phyloP scores from a whole-genome alignment of 306 rosid species.

The Pyrus communis region DNA sequence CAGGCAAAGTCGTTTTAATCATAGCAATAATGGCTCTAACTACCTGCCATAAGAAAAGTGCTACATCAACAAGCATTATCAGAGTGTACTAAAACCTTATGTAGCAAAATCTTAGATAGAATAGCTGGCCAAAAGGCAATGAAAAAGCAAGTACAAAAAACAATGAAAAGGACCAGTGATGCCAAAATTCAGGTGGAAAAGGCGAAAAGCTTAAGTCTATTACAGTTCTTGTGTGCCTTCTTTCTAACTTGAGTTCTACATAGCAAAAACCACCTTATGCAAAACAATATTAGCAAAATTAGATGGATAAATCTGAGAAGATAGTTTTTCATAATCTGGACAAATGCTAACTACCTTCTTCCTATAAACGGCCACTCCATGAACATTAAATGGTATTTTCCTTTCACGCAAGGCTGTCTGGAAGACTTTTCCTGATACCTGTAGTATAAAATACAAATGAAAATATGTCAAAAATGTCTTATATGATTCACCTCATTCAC shows the following conservation, averaged over 20 bases:
- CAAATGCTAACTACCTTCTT: constrained; percentile 57
- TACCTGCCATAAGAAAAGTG: constrained; percentile 43
- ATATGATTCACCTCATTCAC: neutral
- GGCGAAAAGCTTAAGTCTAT: neutral
- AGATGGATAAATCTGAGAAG: neutral
- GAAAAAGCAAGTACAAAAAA: neutral
- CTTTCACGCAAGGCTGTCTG: constrained; percentile 86
- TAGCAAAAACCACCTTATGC: neutral
- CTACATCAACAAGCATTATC: constrained; percentile 5
- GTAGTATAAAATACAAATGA: neutral
- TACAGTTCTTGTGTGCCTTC: neutral
- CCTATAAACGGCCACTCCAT: constrained; percentile 85
- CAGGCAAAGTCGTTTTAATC: constrained; percentile 67
- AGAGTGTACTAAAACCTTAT: too few species aligned
- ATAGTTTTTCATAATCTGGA: neutral
- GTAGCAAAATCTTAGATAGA: neutral
- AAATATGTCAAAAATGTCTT: neutral
- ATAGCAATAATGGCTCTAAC: constrained; percentile 75
- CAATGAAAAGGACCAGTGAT: neutral
- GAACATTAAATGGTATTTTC: constrained; percentile 85
- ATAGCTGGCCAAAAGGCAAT: neutral
- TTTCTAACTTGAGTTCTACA: neutral
- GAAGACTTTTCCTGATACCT: constrained; percentile 88
- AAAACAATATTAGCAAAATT: neutral
- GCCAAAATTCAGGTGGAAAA: neutral